Percentiles rank a stretch among this genome's conserved stretches.
phyloP scores from a whole-genome alignment of 495 filamentous ascomycete species.

The Rusavskia elegans region DNA sequence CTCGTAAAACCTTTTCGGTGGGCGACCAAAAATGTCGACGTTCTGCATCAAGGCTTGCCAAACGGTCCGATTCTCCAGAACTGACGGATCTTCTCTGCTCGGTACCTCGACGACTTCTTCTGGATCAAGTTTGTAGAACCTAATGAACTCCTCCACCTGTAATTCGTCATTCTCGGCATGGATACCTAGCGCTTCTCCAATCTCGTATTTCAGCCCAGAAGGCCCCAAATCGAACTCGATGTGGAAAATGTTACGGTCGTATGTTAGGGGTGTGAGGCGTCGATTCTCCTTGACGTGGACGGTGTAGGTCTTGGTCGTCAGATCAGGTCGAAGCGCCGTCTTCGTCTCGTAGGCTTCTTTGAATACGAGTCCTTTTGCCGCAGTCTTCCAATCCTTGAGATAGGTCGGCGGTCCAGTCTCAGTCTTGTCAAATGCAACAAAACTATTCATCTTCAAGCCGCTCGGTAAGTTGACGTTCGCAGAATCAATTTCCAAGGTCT shows the following conservation, averaged over 20 bases:
- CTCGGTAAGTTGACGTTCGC: constrained; percentile 35
- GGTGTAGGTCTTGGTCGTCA: constrained; percentile 69
- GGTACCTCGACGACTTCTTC: constrained; percentile 80
- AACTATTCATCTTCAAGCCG: constrained; percentile 60
- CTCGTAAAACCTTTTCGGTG: constrained; percentile 95
- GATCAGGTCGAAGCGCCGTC: constrained; percentile 63
- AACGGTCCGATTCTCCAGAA: constrained; percentile 80
- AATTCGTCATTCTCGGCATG: constrained; percentile 79
- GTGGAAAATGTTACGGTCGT: constrained; percentile 99
- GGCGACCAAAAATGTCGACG: constrained; percentile 91
- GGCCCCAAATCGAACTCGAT: constrained; percentile 93
- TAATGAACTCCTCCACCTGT: constrained; percentile 72
- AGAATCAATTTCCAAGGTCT: constrained; percentile 42
- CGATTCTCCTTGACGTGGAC: constrained; percentile 91
- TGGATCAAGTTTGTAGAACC: constrained; percentile 68
- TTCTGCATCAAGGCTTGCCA: constrained; percentile 89
- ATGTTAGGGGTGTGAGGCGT: constrained; percentile 69
- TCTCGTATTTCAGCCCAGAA: constrained; percentile 85
- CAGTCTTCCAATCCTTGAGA: constrained; percentile 62
- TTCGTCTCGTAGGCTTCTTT: constrained; percentile 81
- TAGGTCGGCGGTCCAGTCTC: constrained; percentile 49
- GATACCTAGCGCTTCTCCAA: constrained; percentile 95
- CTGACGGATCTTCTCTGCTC: constrained; percentile 59
- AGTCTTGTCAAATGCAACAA: constrained; percentile 61
- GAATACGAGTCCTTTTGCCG: constrained; percentile 78